Conservation (phyloP, 306 rosid species). For the Cicer cuneatum region DNA sequence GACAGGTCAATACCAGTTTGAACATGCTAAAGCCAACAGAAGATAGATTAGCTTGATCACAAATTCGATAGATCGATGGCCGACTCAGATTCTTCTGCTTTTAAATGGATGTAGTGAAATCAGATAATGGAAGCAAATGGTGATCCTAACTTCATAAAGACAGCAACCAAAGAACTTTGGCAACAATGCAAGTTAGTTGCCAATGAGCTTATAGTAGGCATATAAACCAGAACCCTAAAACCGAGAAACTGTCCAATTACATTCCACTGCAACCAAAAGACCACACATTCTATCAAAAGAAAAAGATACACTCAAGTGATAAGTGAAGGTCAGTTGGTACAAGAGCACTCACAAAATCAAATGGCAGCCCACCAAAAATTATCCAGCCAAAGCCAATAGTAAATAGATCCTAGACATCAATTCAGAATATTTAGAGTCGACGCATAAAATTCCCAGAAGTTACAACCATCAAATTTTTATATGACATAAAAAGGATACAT, state of each 20-base stretch:
- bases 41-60: slow-evolving; percentile 38
- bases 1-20: background rate
- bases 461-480: slow-evolving; percentile 1
- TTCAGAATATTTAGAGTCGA: slow-evolving; percentile 22
- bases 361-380: slow-evolving; percentile 85
- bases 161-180: slow-evolving; percentile 31
- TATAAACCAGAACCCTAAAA: slow-evolving; percentile 83
- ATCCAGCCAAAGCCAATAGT: slow-evolving; percentile 92
- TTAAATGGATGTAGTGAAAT: background rate
- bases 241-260: slow-evolving; percentile 79
- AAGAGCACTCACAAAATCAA: slow-evolving; percentile 52
- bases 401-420: slow-evolving; percentile 67
- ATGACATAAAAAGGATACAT: background rate
- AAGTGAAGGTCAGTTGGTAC: background rate
- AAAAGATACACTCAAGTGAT: slow-evolving; percentile 1
- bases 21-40: slow-evolving; percentile 17
- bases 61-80: background rate
- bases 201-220: slow-evolving; percentile 80
- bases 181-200: slow-evolving; percentile 48
- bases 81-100: slow-evolving; percentile 35
- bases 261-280: slow-evolving; percentile 69
- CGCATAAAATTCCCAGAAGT: slow-evolving; percentile 1
- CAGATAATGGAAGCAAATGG: slow-evolving; percentile 19
- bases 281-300: background rate
- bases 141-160: slow-evolving; percentile 25